Evolutionary conservation across 1,284 basidiomycete genomes (phyloP).

Genomic region (Rhodotorula sp.): DNA sequence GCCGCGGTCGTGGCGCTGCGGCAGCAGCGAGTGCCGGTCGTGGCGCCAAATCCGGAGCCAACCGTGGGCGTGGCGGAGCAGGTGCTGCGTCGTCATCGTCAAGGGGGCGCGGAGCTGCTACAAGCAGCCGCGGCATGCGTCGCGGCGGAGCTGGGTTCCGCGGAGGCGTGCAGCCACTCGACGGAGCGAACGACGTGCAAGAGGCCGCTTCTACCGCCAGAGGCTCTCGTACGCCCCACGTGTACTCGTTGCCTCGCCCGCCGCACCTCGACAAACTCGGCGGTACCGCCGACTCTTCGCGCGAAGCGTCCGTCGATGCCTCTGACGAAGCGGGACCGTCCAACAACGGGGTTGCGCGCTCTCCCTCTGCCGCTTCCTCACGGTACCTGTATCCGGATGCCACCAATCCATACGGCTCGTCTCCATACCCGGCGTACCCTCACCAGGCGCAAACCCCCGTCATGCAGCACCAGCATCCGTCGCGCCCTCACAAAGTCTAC

Average conservation of each 20-base stretch:
- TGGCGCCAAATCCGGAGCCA: too few species aligned
- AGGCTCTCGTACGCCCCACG: not conserved
- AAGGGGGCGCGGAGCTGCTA: not conserved
- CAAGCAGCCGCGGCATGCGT: not conserved
- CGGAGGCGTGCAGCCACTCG: not conserved
- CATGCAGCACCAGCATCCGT: slow-evolving; percentile 13
- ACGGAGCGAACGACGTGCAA: not conserved
- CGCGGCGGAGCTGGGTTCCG: slow-evolving; percentile 10
- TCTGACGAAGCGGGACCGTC: not conserved
- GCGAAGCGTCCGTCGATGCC: not conserved
- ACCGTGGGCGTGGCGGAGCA: too few species aligned
- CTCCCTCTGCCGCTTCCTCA: not conserved
- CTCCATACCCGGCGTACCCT: slow-evolving; percentile 17
- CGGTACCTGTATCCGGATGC: slow-evolving; percentile 13
- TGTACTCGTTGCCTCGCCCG: slow-evolving; percentile 25
- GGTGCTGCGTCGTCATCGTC: not conserved
- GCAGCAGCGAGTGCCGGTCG: too few species aligned
- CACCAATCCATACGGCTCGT: slow-evolving; percentile 20
- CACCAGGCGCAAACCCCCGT: slow-evolving; percentile 13
- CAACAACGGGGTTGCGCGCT: not conserved
- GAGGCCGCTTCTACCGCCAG: not conserved
- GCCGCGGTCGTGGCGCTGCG: too few species aligned
- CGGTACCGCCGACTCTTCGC: not conserved
- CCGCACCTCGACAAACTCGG: slow-evolving; percentile 9
- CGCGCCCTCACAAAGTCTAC: slow-evolving; percentile 7